These are phyloP conservation scores for Beauveria brongniartii DNA, from an alignment of 2,329 filamentous ascomycete species.

Conservation along the genomic window DNA sequence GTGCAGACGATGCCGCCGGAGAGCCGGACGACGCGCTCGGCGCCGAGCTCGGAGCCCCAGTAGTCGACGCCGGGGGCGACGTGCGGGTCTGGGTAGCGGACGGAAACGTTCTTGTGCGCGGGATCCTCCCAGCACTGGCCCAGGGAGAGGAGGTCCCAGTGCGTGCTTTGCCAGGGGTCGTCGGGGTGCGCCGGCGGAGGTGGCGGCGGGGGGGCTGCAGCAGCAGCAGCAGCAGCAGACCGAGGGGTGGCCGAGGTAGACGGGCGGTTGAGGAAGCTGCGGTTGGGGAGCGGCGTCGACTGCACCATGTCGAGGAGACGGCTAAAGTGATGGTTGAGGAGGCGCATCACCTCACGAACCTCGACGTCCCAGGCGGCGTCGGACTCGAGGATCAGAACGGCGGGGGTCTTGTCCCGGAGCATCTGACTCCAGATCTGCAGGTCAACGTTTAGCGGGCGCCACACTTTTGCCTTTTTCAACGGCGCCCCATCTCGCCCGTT, in stretches of 20 bases:
- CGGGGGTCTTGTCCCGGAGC: constrained; percentile 15
- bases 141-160: constrained; percentile 10
- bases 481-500: no score
- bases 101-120: constrained; percentile 1
- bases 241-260: no score
- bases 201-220: background rate
- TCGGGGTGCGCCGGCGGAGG: background rate
- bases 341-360: constrained; percentile 18
- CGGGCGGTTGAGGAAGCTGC: background rate
- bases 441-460: background rate
- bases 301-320: constrained; percentile 5
- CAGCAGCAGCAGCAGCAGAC: no score
- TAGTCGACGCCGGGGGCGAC: constrained; percentile 14
- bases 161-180: constrained; percentile 11
- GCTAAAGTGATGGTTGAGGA: constrained; percentile 18
- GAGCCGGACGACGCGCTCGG: constrained; percentile 18
- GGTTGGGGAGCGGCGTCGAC: background rate
- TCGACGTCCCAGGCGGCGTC: constrained; percentile 23
- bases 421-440: constrained; percentile 21
- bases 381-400: constrained; percentile 21
- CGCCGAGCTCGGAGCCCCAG: constrained; percentile 14
- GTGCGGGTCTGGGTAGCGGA: constrained; percentile 14
- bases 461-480: background rate
- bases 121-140: constrained; percentile 9
- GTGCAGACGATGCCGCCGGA: constrained; percentile 19